Evolutionary conservation across 108 stramenopile genomes (phyloP).

Genomic region (Chaetoceros tenuissimus): DNA sequence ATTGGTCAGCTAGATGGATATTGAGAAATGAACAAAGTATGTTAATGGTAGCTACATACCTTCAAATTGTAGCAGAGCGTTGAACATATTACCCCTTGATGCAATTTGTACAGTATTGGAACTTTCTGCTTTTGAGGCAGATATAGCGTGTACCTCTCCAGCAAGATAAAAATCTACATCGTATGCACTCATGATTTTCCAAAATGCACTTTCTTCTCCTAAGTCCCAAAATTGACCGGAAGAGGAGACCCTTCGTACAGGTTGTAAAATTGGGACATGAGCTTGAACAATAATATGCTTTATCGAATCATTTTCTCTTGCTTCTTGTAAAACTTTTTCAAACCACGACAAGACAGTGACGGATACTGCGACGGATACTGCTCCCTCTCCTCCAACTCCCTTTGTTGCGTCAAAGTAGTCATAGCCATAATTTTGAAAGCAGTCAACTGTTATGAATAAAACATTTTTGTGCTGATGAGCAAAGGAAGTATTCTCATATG

Average conservation of each 20-base stretch:
- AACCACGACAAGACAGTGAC: background rate
- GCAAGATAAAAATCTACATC: conserved; percentile 6
- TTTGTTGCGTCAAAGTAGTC: background rate
- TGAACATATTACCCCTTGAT: background rate
- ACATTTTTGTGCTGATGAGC: conserved; percentile 3
- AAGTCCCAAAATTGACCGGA: conserved; percentile 3
- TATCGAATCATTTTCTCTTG: conserved; percentile 4
- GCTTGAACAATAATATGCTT: conserved; percentile 7
- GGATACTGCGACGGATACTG: background rate
- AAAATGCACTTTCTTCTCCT: background rate
- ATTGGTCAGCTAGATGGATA: too few species aligned
- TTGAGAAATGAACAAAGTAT: too few species aligned
- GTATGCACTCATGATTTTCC: conserved; percentile 4
- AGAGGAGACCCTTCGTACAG: background rate
- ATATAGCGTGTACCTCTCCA: conserved; percentile 4
- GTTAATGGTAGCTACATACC: too few species aligned
- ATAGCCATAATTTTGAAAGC: background rate
- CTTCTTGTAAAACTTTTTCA: conserved; percentile 2
- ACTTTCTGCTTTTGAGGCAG: conserved; percentile 1
- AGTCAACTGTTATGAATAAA: background rate
- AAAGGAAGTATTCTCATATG: too few species aligned
- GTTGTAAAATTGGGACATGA: conserved; percentile 4
- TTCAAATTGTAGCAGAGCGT: background rate
- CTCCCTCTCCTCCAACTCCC: conserved; percentile 2
- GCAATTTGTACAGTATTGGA: conserved; percentile 1